Percentiles rank a stretch among this genome's conserved stretches.
Evolutionary conservation across 1,139 yeast genomes (phyloP).

Genomic region (Lodderomyces parapsilosis): DNA sequence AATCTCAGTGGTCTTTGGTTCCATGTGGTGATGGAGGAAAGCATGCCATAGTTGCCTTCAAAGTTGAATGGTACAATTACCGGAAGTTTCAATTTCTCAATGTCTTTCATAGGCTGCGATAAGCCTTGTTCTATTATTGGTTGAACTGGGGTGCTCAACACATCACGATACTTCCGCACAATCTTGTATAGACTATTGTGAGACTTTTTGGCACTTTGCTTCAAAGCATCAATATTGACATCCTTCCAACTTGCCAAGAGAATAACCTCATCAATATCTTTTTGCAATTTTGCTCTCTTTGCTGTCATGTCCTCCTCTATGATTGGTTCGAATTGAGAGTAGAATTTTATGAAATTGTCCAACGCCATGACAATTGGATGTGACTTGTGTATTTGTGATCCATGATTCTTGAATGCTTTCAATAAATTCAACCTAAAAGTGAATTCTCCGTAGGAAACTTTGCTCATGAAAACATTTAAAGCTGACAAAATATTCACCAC

Average conservation of each 20-base stretch:
- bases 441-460: slow-evolving; percentile 76
- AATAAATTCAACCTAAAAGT: slow-evolving; percentile 55
- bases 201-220: slow-evolving; percentile 88
- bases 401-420: slow-evolving; percentile 61
- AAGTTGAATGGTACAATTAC: slow-evolving; percentile 20
- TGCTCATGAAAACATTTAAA: slow-evolving; percentile 71
- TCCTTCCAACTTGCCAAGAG: slow-evolving; percentile 96
- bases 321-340: slow-evolving; percentile 57
- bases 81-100: not conserved
- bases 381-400: slow-evolving; percentile 20
- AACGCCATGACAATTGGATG: slow-evolving; percentile 42
- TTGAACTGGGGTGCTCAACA: slow-evolving; percentile 55
- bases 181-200: slow-evolving; percentile 82
- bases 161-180: slow-evolving; percentile 75
- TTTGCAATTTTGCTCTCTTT: slow-evolving; percentile 59
- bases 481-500: slow-evolving; percentile 57
- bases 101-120: slow-evolving; percentile 7
- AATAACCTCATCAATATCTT: slow-evolving; percentile 81
- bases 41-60: slow-evolving; percentile 9
- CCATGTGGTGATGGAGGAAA: slow-evolving; percentile 43
- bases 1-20: slow-evolving; percentile 53
- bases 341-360: slow-evolving; percentile 61
- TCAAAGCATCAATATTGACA: slow-evolving; percentile 87
- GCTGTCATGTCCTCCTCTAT: slow-evolving; percentile 46
- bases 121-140: slow-evolving; percentile 65